These are phyloP conservation scores for Nicotiana tabacum DNA, from an alignment of 257 asterid genomes.

Conservation along the genomic window DNA sequence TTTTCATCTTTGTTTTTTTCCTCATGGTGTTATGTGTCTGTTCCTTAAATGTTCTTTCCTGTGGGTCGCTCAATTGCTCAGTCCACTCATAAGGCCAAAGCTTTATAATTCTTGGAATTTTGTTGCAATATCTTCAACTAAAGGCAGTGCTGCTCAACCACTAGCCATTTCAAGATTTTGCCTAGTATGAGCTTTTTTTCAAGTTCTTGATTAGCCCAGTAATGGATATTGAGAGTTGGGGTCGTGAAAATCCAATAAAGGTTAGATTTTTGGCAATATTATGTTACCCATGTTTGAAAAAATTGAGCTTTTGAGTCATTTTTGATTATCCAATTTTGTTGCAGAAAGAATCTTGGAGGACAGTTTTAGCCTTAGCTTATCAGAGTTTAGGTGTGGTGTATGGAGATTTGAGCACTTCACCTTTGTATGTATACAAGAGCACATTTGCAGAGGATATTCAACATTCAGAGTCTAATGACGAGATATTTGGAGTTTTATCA, in stretches of 20 bases:
- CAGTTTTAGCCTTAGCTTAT: conserved; percentile 74
- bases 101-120: conserved; percentile 13
- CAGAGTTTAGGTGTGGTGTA: conserved; percentile 96
- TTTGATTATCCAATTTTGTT: not conserved
- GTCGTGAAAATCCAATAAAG: conserved; percentile 48
- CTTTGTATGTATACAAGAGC: conserved; percentile 89
- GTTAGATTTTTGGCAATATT: conserved; percentile 35
- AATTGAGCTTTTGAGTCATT: not conserved
- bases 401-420: conserved; percentile 97
- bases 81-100: conserved; percentile 15
- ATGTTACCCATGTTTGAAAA: not conserved
- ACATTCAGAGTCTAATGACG: conserved; percentile 87
- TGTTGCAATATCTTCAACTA: conserved; percentile 13
- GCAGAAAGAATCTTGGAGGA: conserved; percentile 88
- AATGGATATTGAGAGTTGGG: conserved; percentile 82
- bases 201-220: conserved; percentile 43
- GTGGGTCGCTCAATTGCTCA: conserved; percentile 10
- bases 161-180: conserved; percentile 15
- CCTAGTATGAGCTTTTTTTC: conserved; percentile 30
- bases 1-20: conserved; percentile 14
- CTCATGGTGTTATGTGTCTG: conserved; percentile 31
- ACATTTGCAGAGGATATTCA: conserved; percentile 95
- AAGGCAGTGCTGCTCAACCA: not conserved
- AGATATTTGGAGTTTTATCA: conserved; percentile 80
- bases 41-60: conserved; percentile 7